Conservation (phyloP, 257 asterid species). For the Plectranthus barbatus region DNA sequence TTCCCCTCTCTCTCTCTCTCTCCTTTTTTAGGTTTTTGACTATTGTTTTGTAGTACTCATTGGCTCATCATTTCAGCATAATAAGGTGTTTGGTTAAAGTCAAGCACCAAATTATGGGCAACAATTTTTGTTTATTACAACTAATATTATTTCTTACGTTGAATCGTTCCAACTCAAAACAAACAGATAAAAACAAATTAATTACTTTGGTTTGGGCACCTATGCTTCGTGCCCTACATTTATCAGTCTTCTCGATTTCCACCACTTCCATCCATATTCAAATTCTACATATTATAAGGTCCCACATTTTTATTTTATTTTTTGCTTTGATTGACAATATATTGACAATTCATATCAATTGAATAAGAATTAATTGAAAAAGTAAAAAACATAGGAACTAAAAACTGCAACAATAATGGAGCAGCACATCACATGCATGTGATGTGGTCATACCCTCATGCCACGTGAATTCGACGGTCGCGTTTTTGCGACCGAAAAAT, state of each 20-base stretch:
- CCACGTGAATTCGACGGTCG: constrained; percentile 19
- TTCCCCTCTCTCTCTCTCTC: background rate
- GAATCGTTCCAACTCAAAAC: background rate
- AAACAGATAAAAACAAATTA: constrained; percentile 9
- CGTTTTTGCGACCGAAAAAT: too few relatives aligned
- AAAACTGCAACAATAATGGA: constrained; percentile 16
- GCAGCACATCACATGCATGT: constrained; percentile 19
- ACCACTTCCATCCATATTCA: background rate
- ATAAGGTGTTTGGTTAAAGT: constrained; percentile 29
- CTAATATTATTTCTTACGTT: too few relatives aligned
- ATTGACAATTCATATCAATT: too few relatives aligned
- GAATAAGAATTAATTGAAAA: too few relatives aligned
- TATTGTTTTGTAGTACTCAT: constrained; percentile 35
- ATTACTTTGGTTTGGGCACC: constrained; percentile 20
- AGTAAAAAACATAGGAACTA: background rate
- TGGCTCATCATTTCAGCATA: constrained; percentile 37
- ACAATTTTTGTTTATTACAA: background rate
- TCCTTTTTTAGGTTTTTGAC: constrained; percentile 11
- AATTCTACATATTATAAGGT: background rate
- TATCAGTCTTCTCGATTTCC: background rate
- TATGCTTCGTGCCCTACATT: background rate
- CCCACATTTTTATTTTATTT: background rate
- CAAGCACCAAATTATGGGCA: constrained; percentile 40
- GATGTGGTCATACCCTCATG: constrained; percentile 9
- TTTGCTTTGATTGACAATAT: background rate